A percentile compares a stretch with the other conserved stretches of the same genome.
Evolutionary conservation across 2,329 filamentous ascomycete species (phyloP).

Genomic region (Boeremia lycopersici): DNA sequence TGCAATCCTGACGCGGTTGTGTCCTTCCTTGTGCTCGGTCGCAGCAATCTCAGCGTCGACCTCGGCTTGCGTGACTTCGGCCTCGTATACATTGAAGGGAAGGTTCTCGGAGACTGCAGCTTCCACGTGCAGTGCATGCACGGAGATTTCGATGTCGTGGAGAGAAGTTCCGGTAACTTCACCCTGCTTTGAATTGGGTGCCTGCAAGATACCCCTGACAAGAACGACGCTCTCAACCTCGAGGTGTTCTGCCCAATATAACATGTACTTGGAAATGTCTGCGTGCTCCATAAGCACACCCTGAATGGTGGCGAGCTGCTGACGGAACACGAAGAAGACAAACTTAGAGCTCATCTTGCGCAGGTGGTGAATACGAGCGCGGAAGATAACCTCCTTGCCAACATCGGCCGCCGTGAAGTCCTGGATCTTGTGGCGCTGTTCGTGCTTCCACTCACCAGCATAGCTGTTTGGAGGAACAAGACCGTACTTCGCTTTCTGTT

Average conservation of each 20-base stretch:
- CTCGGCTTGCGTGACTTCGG: constrained; percentile 65
- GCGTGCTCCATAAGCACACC: constrained; percentile 74
- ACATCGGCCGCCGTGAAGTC: constrained; percentile 59
- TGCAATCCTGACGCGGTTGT: constrained; percentile 65
- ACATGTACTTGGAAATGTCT: constrained; percentile 72
- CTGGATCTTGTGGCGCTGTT: constrained; percentile 57
- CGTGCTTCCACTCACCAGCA: constrained; percentile 56
- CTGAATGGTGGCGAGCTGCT: constrained; percentile 83
- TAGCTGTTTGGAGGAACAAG: constrained; percentile 64
- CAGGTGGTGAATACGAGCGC: constrained; percentile 76
- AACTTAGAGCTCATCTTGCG: constrained; percentile 81
- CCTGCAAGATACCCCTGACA: constrained; percentile 74
- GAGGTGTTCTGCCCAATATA: constrained; percentile 86
- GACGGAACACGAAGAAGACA: constrained; percentile 84
- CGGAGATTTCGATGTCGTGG: constrained; percentile 75
- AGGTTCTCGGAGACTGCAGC: constrained; percentile 65
- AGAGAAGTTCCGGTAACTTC: constrained; percentile 77
- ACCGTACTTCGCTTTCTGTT: constrained; percentile 65
- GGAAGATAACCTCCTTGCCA: constrained; percentile 69
- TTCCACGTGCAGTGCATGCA: constrained; percentile 69
- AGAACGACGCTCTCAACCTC: constrained; percentile 79
- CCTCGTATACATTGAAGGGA: constrained; percentile 73
- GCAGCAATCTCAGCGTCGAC: constrained; percentile 58
- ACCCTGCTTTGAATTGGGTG: constrained; percentile 68
- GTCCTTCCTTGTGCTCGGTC: constrained; percentile 61